These are phyloP conservation scores for Lupinus albus DNA, from an alignment of 306 rosid genomes.

Conservation along the genomic window DNA sequence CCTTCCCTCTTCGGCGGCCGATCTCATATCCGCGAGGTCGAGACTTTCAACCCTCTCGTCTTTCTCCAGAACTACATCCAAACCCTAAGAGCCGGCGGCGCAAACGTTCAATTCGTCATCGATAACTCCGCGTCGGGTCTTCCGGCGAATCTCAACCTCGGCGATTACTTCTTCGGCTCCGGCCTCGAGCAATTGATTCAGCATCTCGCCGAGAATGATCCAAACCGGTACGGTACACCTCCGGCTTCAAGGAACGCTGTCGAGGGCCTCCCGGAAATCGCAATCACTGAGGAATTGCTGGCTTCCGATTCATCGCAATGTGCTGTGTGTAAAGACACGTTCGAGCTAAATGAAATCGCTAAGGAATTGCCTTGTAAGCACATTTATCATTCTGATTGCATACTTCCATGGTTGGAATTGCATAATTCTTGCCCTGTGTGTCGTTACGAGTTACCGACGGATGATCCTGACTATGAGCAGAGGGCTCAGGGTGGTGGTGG, in stretches of 20 bases:
- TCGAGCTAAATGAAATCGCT: slow-evolving; percentile 66
- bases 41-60: slow-evolving; percentile 49
- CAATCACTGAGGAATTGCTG: slow-evolving; percentile 61
- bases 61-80: slow-evolving; percentile 79
- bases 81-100: slow-evolving; percentile 60
- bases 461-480: slow-evolving; percentile 81
- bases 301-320: slow-evolving; percentile 80
- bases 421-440: slow-evolving; percentile 97
- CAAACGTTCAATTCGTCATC: slow-evolving; percentile 76
- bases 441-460: slow-evolving; percentile 86
- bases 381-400: slow-evolving; percentile 79
- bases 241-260: slow-evolving; percentile 76
- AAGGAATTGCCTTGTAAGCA: slow-evolving; percentile 92
- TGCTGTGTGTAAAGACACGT: slow-evolving; percentile 88
- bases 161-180: slow-evolving; percentile 90
- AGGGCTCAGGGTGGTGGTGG: slow-evolving; percentile 31
- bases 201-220: slow-evolving; percentile 92
- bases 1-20: slow-evolving; percentile 59
- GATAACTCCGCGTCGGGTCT: slow-evolving; percentile 45
- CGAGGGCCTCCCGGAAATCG: slow-evolving; percentile 58
- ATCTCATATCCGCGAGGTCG: slow-evolving; percentile 43
- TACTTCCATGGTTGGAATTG: slow-evolving; percentile 82
- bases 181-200: slow-evolving; percentile 96
- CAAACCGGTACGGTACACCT: slow-evolving; percentile 84
- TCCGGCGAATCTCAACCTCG: slow-evolving; percentile 61